Evolutionary conservation across 2,329 filamentous ascomycete genomes (phyloP).

Genomic region (Exophiala spinifera): DNA sequence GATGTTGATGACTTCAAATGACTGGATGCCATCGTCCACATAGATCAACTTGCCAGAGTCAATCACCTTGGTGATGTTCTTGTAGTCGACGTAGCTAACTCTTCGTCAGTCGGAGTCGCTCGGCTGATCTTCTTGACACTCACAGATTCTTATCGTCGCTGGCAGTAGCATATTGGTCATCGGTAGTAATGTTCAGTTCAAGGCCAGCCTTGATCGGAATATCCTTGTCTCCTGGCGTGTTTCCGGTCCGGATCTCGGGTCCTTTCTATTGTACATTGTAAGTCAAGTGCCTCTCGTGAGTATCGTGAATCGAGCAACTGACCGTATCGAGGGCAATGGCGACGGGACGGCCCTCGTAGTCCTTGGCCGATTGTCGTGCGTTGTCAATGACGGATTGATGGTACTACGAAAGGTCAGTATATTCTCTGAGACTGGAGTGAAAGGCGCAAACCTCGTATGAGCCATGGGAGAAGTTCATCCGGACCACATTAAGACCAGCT

Average conservation of each 20-base stretch:
- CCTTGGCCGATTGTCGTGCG: slow-evolving; percentile 78
- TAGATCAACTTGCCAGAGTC: slow-evolving; percentile 88
- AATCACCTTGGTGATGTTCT: slow-evolving; percentile 99
- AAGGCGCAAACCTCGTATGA: slow-evolving; percentile 64
- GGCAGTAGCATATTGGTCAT: slow-evolving; percentile 81
- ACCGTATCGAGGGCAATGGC: slow-evolving; percentile 88
- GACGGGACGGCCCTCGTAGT: slow-evolving; percentile 76
- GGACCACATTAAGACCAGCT: slow-evolving; percentile 93
- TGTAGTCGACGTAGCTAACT: slow-evolving; percentile 90
- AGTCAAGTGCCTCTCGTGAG: slow-evolving; percentile 28
- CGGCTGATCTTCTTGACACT: slow-evolving; percentile 36
- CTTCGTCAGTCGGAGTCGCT: slow-evolving; percentile 3
- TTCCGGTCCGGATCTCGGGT: slow-evolving; percentile 82
- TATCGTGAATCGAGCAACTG: slow-evolving; percentile 38
- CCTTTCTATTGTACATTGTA: slow-evolving; percentile 55
- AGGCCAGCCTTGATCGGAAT: slow-evolving; percentile 78
- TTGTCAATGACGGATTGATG: slow-evolving; percentile 98
- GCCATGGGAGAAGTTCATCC: slow-evolving; percentile 99
- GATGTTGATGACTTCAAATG: slow-evolving; percentile 87
- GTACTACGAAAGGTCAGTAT: slow-evolving; percentile 56
- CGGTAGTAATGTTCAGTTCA: slow-evolving; percentile 93
- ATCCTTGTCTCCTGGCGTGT: slow-evolving; percentile 67
- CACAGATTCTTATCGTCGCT: slow-evolving; percentile 94
- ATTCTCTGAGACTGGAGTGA: not conserved
- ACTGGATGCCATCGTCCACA: slow-evolving; percentile 96